phyloP scores from a whole-genome alignment of 345 rosid species.

The Luvunga scandens region DNA sequence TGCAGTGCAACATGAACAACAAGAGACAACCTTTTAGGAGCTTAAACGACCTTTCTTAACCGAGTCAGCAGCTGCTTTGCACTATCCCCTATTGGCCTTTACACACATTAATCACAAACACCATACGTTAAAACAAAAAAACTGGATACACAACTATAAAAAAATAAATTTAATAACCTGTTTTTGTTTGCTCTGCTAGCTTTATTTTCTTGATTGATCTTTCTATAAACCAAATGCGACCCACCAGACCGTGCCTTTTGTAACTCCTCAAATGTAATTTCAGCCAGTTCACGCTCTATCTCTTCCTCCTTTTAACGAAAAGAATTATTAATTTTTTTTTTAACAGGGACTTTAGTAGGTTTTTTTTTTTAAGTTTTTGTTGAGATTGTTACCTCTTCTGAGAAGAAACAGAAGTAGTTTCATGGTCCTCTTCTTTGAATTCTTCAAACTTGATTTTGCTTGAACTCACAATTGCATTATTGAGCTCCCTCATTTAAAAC shows the following conservation, averaged over 20 bases:
- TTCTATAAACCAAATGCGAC: slow-evolving; percentile 41
- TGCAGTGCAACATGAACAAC: neutral
- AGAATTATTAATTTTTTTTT: too few species aligned
- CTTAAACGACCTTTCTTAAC: slow-evolving; percentile 69
- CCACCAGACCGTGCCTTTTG: slow-evolving; percentile 73
- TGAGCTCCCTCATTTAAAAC: slow-evolving; percentile 26
- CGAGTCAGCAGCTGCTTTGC: slow-evolving; percentile 72
- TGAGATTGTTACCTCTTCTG: slow-evolving; percentile 33
- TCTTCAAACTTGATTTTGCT: slow-evolving; percentile 33
- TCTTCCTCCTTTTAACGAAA: slow-evolving; percentile 46
- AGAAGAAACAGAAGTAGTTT: slow-evolving; percentile 23
- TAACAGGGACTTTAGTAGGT: neutral
- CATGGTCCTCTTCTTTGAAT: slow-evolving; percentile 23
- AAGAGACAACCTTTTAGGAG: slow-evolving; percentile 60
- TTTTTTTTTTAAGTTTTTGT: neutral
- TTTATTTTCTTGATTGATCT: slow-evolving; percentile 37
- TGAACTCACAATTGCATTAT: slow-evolving; percentile 12
- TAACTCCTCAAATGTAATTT: slow-evolving; percentile 73
- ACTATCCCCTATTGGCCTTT: slow-evolving; percentile 70
- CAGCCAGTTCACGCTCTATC: slow-evolving; percentile 58
- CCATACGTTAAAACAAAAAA: neutral
- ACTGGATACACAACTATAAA: neutral
- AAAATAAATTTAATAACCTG: neutral
- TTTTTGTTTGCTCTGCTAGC: neutral
- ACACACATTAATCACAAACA: neutral